Evolutionary conservation across 208 protist genomes (phyloP).

Genomic region (Leishmania tarentolae): DNA sequence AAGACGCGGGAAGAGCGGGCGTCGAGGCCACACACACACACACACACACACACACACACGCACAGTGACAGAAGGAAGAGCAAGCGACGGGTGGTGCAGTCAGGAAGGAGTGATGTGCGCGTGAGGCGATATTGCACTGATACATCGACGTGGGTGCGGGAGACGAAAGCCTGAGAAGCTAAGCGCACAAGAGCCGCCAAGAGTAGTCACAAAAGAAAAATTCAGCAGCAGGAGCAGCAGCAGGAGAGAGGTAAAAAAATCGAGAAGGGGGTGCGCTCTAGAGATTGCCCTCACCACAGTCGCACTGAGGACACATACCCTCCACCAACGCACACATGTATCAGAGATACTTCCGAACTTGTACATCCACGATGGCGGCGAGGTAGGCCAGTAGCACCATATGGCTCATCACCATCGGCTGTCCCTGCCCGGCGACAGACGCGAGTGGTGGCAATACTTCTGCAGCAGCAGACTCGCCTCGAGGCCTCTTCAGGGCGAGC

Average conservation of each 20-base stretch:
- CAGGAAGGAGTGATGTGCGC: no score
- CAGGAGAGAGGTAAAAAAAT: not conserved
- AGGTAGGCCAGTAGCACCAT: slow-evolving; percentile 7
- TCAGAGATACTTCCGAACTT: slow-evolving; percentile 5
- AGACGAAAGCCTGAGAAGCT: not conserved
- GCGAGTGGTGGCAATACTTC: not conserved
- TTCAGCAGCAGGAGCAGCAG: not conserved
- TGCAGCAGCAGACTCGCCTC: not conserved
- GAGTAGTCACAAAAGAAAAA: not conserved
- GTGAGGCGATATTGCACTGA: no score
- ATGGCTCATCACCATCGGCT: not conserved
- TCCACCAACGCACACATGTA: not conserved
- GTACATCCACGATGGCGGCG: slow-evolving; percentile 6
- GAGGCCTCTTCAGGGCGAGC: not conserved
- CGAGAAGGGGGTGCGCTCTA: not conserved
- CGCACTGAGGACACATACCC: not conserved
- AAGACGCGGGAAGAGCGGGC: no score
- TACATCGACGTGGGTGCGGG: no score
- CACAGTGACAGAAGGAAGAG: not conserved
- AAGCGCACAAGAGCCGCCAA: not conserved
- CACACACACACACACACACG: not conserved
- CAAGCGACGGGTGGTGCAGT: not conserved
- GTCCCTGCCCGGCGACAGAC: not conserved
- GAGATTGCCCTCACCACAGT: not conserved
- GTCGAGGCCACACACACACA: not conserved